Evolutionary conservation across 2,329 filamentous ascomycete species (phyloP).

Genomic region (Endocalyx cinctus): DNA sequence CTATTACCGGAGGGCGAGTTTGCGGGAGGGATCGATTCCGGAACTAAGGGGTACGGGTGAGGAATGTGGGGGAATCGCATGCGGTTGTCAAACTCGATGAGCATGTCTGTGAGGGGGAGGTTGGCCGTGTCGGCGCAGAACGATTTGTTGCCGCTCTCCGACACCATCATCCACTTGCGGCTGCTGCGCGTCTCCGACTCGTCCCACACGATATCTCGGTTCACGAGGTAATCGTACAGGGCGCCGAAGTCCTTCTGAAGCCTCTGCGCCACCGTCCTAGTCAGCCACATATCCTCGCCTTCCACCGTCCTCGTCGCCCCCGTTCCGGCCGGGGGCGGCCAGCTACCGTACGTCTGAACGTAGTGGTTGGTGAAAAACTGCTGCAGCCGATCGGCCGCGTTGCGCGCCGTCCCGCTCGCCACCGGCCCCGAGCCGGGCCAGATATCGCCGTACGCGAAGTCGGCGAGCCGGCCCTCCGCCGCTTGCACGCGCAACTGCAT

Average conservation of each 20-base stretch:
- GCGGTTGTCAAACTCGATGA: constrained; percentile 61
- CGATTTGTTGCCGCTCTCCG: constrained; percentile 36
- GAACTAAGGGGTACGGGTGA: constrained; percentile 62
- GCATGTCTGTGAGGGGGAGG: constrained; percentile 62
- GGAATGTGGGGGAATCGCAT: constrained; percentile 62
- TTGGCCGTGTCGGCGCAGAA: constrained; percentile 48
- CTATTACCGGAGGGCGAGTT: constrained; percentile 6
- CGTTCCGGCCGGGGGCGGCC: constrained; percentile 52
- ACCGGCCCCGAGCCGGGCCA: constrained; percentile 43
- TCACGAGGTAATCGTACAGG: constrained; percentile 66
- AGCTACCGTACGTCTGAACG: constrained; percentile 49
- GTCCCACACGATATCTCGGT: constrained; percentile 63
- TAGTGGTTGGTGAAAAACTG: constrained; percentile 59
- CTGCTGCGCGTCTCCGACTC: constrained; percentile 55
- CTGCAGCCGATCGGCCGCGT: constrained; percentile 55
- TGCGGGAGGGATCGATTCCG: constrained; percentile 41
- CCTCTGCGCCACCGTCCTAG: constrained; percentile 48
- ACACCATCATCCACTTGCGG: constrained; percentile 62
- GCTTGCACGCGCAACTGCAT: constrained; percentile 58
- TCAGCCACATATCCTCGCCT: constrained; percentile 54
- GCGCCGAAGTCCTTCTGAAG: constrained; percentile 65
- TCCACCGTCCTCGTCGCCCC: constrained; percentile 25
- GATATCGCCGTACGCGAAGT: constrained; percentile 58
- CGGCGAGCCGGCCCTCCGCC: constrained; percentile 55
- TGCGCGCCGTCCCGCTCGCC: constrained; percentile 36